Evolutionary conservation across 2,329 filamentous ascomycete species (phyloP).

Genomic region (Claviceps spartinae): DNA sequence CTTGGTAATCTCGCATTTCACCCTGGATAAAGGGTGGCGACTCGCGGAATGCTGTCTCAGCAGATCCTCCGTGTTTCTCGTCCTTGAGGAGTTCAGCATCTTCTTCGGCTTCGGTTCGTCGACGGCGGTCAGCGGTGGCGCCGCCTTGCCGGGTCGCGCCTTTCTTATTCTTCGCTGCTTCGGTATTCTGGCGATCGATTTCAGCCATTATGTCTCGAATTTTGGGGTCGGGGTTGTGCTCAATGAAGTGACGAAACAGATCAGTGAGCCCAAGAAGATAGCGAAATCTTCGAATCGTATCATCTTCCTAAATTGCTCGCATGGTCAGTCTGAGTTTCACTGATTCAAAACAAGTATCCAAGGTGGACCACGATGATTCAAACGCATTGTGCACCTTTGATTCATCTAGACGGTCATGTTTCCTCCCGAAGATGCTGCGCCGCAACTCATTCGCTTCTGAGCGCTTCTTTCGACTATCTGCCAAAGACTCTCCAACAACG

Average conservation of each 20-base stretch:
- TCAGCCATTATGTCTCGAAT: conserved; percentile 89
- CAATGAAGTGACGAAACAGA: conserved; percentile 96
- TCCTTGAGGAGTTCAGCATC: conserved; percentile 80
- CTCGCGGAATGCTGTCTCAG: conserved; percentile 84
- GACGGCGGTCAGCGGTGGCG: conserved; percentile 60
- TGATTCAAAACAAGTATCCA: neutral
- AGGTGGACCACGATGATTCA: neutral
- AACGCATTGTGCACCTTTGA: conserved; percentile 54
- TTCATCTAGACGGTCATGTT: conserved; percentile 82
- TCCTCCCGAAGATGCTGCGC: conserved; percentile 86
- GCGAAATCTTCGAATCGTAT: conserved; percentile 84
- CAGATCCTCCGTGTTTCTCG: conserved; percentile 74
- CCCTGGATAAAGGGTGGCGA: conserved; percentile 84
- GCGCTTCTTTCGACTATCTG: conserved; percentile 72
- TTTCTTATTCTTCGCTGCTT: conserved; percentile 57
- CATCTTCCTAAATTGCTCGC: conserved; percentile 62
- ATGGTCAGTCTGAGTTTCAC: neutral
- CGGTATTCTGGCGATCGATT: conserved; percentile 85
- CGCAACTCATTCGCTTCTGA: conserved; percentile 81
- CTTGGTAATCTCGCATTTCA: conserved; percentile 89
- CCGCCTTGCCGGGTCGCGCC: conserved; percentile 70
- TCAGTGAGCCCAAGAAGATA: conserved; percentile 93
- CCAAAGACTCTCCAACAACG: conserved; percentile 57
- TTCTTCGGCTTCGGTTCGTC: conserved; percentile 93
- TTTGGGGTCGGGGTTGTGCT: conserved; percentile 88